Conservation (phyloP, 495 filamentous ascomycete genomes). For the Podospora appendiculata region DNA sequence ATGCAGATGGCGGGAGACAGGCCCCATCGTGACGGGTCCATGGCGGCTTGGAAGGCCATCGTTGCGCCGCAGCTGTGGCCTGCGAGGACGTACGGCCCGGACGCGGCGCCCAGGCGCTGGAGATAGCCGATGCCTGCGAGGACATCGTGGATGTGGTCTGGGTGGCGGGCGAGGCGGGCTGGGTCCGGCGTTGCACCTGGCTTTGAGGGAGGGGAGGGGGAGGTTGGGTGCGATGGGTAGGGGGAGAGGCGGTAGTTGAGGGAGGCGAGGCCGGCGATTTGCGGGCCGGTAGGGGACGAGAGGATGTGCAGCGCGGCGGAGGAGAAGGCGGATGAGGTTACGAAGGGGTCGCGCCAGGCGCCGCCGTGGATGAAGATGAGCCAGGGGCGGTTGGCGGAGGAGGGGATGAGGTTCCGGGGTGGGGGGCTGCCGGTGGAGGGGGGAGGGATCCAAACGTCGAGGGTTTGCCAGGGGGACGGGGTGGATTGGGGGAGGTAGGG, state of each 20-base stretch:
- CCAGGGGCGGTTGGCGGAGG: slow-evolving; percentile 6
- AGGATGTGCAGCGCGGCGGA: slow-evolving; percentile 11
- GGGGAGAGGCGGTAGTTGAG: slow-evolving; percentile 77
- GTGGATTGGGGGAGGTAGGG: neutral
- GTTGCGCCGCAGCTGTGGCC: slow-evolving; percentile 76
- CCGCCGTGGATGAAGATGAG: slow-evolving; percentile 78
- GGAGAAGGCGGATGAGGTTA: slow-evolving; percentile 34
- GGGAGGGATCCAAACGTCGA: slow-evolving; percentile 16
- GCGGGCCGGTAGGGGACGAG: neutral
- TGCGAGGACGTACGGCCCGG: slow-evolving; percentile 50
- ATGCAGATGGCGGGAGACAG: neutral
- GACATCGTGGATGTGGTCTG: slow-evolving; percentile 68
- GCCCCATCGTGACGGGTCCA: slow-evolving; percentile 29
- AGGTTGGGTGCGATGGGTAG: slow-evolving; percentile 53
- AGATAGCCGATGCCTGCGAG: slow-evolving; percentile 54
- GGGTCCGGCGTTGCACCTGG: slow-evolving; percentile 4
- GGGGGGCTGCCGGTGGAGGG: neutral
- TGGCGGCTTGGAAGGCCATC: slow-evolving; percentile 61
- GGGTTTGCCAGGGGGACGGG: slow-evolving; percentile 12
- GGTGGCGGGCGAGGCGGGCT: slow-evolving; percentile 48
- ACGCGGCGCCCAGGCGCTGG: slow-evolving; percentile 31
- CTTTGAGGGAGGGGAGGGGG: slow-evolving; percentile 21
- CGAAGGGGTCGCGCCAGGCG: slow-evolving; percentile 73
- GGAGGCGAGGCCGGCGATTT: slow-evolving; percentile 58
- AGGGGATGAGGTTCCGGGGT: neutral